Conservation (phyloP, 768 basidiomycete genomes). For the Agrocybe praecox region DNA sequence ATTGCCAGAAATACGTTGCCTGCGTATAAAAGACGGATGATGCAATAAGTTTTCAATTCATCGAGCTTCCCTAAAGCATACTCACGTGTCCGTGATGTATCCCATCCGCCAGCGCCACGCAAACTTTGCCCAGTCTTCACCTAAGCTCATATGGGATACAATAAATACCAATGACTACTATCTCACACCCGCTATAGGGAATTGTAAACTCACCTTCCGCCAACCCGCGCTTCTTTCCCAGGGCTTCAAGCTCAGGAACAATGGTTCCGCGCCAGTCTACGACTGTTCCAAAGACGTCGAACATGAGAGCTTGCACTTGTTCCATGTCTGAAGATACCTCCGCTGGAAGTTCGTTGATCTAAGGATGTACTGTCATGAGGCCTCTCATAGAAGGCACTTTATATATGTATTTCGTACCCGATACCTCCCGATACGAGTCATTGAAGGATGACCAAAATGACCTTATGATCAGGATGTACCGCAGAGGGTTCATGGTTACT, state of each 20-base stretch:
- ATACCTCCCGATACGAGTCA: too few relatives aligned
- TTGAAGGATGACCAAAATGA: too few relatives aligned
- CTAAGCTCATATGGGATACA: conserved; percentile 11
- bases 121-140: conserved; percentile 46
- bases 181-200: too few relatives aligned
- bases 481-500: too few relatives aligned
- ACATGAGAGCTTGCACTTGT: conserved; percentile 43
- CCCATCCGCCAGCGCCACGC: conserved; percentile 57
- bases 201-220: conserved; percentile 15
- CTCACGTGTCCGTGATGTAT: conserved; percentile 49
- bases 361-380: background rate
- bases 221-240: conserved; percentile 29
- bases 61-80: background rate
- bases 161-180: too few relatives aligned
- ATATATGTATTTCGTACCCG: too few relatives aligned
- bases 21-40: conserved; percentile 16
- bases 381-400: background rate
- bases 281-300: conserved; percentile 54
- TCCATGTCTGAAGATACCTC: conserved; percentile 12
- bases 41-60: background rate
- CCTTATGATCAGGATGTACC: too few relatives aligned
- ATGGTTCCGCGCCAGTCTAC: conserved; percentile 47
- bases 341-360: background rate
- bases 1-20: conserved; percentile 45
- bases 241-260: conserved; percentile 28